Conservation (phyloP, 768 basidiomycete genomes). For the Russula compacta region DNA sequence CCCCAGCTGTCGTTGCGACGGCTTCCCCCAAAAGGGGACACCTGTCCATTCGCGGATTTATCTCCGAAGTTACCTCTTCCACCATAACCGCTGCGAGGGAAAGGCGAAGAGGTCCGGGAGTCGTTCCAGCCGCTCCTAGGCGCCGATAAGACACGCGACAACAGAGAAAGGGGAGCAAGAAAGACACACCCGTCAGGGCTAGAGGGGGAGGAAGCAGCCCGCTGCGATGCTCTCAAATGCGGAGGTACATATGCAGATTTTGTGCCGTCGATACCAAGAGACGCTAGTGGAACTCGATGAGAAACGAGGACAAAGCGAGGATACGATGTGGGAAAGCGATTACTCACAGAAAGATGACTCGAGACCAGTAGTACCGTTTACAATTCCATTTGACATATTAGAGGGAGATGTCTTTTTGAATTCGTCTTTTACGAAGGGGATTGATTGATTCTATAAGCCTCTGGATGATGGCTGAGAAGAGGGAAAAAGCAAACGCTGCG, state of each 20-base stretch:
- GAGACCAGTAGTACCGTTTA: slow-evolving; percentile 65
- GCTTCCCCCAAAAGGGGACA: slow-evolving; percentile 29
- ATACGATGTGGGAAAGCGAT: slow-evolving; percentile 1
- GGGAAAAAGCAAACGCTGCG: slow-evolving; percentile 10
- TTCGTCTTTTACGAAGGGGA: slow-evolving; percentile 18
- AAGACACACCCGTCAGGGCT: slow-evolving; percentile 43
- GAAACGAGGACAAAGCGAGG: neutral
- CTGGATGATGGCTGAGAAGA: slow-evolving; percentile 30
- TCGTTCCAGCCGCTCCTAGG: slow-evolving; percentile 66
- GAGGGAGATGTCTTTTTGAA: slow-evolving; percentile 23
- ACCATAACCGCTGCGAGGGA: slow-evolving; percentile 34
- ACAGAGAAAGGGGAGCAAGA: neutral
- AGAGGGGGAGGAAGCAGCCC: slow-evolving; percentile 56
- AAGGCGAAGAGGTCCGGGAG: slow-evolving; percentile 56
- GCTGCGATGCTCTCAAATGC: slow-evolving; percentile 78
- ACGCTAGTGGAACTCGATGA: slow-evolving; percentile 35
- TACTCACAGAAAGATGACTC: slow-evolving; percentile 57
- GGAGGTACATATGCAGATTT: slow-evolving; percentile 85
- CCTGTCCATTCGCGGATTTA: slow-evolving; percentile 33
- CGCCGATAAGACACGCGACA: slow-evolving; percentile 18
- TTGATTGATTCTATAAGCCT: slow-evolving; percentile 28
- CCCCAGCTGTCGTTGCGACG: slow-evolving; percentile 36
- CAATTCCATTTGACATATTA: slow-evolving; percentile 90
- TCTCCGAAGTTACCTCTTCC: slow-evolving; percentile 35
- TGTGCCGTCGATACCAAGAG: slow-evolving; percentile 59